Evolutionary conservation across 352 stramenopile genomes (phyloP).

Genomic region (Aphanomyces euteiches): DNA sequence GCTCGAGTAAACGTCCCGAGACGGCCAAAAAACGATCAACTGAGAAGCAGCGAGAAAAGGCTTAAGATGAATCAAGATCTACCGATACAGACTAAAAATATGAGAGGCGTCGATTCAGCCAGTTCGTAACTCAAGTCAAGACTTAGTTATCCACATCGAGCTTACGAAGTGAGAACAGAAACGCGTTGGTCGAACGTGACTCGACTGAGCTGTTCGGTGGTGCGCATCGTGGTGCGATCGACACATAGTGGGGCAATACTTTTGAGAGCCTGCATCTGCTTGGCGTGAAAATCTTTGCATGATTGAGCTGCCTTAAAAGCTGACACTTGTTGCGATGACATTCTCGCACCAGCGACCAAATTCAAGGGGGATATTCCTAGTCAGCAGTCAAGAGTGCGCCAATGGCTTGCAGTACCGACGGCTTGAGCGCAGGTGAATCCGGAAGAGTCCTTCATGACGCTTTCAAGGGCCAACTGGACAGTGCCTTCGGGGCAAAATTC

Average conservation of each 20-base stretch:
- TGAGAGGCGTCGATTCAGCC: too few species aligned
- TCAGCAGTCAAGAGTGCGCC: too few species aligned
- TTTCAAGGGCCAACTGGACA: not conserved
- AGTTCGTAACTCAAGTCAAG: too few species aligned
- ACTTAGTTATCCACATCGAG: too few species aligned
- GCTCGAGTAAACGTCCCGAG: slow-evolving; percentile 22
- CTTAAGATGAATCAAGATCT: not conserved
- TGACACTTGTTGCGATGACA: not conserved
- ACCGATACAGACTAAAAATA: too few species aligned
- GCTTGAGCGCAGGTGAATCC: not conserved
- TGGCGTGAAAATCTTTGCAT: not conserved
- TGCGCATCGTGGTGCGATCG: not conserved
- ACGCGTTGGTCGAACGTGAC: not conserved
- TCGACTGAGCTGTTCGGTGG: not conserved
- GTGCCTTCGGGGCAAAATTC: not conserved
- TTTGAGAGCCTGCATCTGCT: not conserved
- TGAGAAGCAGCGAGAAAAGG: slow-evolving; percentile 16
- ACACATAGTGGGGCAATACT: not conserved
- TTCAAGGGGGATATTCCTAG: too few species aligned
- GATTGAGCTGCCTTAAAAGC: not conserved
- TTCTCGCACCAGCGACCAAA: too few species aligned
- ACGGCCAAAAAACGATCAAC: slow-evolving; percentile 27
- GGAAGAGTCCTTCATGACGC: not conserved
- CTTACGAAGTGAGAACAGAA: not conserved
- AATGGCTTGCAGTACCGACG: not conserved